Evolutionary conservation across 2,329 filamentous ascomycete species (phyloP), one percentile per base, ranked within the genome.

Genomic region (Byssochlamys sp.): DNA sequence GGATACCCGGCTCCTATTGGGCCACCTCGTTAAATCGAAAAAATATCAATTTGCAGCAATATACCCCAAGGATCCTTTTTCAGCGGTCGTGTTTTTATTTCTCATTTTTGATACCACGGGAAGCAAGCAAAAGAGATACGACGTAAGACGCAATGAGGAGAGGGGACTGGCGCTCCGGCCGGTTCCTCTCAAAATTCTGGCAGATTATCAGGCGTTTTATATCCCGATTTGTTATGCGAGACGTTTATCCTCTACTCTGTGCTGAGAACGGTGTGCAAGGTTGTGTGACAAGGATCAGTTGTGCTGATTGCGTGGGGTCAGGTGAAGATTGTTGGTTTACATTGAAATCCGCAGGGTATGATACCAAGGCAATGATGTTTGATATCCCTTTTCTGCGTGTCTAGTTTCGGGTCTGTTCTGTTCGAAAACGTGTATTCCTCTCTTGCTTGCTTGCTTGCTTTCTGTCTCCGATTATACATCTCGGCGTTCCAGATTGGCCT

Each of bases 1-100:
- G 90, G 90, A 90, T 94, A 94, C 89, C 89, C 90, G 82, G 90
- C 85, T 80, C 89, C 88, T 66, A 87, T 91, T 82, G 89, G 89
- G 81, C 87, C 89, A 84, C 90, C 88, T 81, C 89, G 89, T 88
- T 92, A 87, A 86, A 84, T 77, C 78, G 72, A 69, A 69, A 19
- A 67, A 69, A 71, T 70, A 72, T 69, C 69, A 70, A 69, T 72
- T 74, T 71, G 67, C 70, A 72, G 72, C 73, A 74, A 72, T 75
- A 75, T 75, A 75, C 73, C 73, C 73, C 73, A 69, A 71, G 65
- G 67, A 65, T 67, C 65, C 66, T 67, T 53, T 56, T 62, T 59
- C 62, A 59, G 63, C 59, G 59, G 61, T 69, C 71, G 61, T 68
- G 69, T 70, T 75, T 65, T 66, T 61, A 39, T 61, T 66, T 66